Conservation (phyloP, 176 grass and related monocot species). For the Paspalum vaginatum region DNA sequence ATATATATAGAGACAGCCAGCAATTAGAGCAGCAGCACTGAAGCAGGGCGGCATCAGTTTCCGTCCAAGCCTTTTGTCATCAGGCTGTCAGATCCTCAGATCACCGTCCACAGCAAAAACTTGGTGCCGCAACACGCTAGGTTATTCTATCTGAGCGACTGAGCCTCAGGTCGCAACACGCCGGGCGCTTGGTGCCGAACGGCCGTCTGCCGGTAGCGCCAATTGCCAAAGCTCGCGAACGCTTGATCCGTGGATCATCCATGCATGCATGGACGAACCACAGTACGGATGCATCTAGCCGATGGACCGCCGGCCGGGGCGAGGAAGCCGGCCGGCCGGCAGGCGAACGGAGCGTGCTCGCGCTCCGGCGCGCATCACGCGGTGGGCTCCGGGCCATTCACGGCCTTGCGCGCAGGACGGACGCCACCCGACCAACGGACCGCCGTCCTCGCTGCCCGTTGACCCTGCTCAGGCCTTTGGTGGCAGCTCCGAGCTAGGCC, state of each 20-base stretch:
- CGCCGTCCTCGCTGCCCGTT: conserved; percentile 48
- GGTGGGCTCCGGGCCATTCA: conserved; percentile 40
- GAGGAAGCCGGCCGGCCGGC: not conserved
- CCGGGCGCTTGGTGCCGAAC: not conserved
- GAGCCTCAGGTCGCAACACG: not conserved
- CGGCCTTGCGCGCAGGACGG: conserved; percentile 34
- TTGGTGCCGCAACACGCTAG: not conserved
- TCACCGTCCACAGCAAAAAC: not conserved
- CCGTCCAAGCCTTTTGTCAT: not conserved
- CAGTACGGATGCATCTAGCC: not conserved
- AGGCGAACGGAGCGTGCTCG: conserved; percentile 26
- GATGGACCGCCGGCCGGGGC: not conserved
- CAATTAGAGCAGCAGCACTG: not conserved
- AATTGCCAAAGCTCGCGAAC: not conserved
- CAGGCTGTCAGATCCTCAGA: not conserved
- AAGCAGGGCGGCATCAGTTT: not conserved
- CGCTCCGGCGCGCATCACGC: conserved; percentile 32
- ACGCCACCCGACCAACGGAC: conserved; percentile 46
- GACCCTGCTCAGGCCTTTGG: conserved; percentile 44
- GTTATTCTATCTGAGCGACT: too few species aligned
- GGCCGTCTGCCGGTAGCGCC: too few species aligned
- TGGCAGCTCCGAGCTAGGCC: conserved; percentile 16
- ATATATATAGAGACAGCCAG: too few species aligned
- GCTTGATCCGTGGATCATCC: conserved; percentile 8
- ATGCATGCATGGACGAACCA: not conserved